Base-by-base conservation (phyloP, 352 stramenopile species). In the Poterioochromonas sp. region DNA sequence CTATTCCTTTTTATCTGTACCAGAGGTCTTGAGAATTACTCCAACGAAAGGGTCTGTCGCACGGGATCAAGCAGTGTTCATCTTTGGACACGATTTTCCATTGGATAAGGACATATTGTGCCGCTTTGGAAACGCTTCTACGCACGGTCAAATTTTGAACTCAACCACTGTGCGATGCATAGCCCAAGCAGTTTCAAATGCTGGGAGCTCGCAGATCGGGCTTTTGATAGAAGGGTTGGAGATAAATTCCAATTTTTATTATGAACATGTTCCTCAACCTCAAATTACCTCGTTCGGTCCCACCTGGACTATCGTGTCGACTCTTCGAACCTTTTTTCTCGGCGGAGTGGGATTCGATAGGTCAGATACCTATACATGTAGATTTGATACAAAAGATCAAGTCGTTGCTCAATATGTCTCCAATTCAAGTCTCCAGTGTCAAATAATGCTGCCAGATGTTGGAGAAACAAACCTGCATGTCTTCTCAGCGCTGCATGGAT, bases 161-260 rank as follows among this genome's bases (percentile, higher is more conserved):
- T 34, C 22, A 3, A 58, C 68, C n/a, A 18, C 68, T 40, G 12
- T 76, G 3, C 0, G 3, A 62, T 76, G 68, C n/a, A 11, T 76
- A 20, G n/a, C 68, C 5, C 68, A 32, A 37, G 8, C 68, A 62
- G 8, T 32, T 62, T 62, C 51, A 12, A 8, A 5, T 8, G 8
- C 51, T 32, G 51, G 26, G 29, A 62, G 2, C 26, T 8, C 29
- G 12, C 26, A 8, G 26, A 62, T 62, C 29, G 51, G 15, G 2
- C 29, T 62, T 8, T 22, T 34, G 29, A 2, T 22, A 8, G 12
- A 62, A 8, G 29, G 51, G 12, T 8, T 22, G 12, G 47, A 83
- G 82, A 29, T 77, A 26, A 18, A 77, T 79, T 39, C 60, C 71
- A 47, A 41, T 82, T 3, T 64, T 79, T 37, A 76, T 86, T 71